Evolutionary conservation across 192 early-diverging fungal species (phyloP).

Genomic region (Endogone sp.): DNA sequence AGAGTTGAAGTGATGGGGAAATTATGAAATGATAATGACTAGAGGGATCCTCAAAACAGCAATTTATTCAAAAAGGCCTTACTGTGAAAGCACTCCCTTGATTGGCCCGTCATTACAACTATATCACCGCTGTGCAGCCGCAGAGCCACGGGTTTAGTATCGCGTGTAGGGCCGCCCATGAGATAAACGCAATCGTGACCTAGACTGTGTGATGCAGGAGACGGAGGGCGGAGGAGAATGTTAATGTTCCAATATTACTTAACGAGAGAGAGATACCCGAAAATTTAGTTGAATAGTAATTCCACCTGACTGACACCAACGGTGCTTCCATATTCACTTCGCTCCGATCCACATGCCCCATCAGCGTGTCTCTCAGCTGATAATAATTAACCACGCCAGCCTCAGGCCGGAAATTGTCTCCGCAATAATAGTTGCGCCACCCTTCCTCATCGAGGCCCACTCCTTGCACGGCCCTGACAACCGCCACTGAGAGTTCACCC

Average conservation of each 20-base stretch:
- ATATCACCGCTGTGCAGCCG: slow-evolving; percentile 83
- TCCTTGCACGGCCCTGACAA: slow-evolving; percentile 61
- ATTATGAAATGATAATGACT: background rate
- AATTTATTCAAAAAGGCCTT: slow-evolving; percentile 11
- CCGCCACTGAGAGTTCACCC: slow-evolving; percentile 50
- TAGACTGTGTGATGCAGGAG: slow-evolving; percentile 36
- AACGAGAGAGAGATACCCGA: background rate
- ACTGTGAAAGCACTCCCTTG: slow-evolving; percentile 81
- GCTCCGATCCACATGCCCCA: slow-evolving; percentile 90
- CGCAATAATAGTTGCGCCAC: slow-evolving; percentile 52
- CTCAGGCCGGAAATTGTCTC: slow-evolving; percentile 61
- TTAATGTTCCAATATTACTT: background rate
- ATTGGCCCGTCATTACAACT: slow-evolving; percentile 80
- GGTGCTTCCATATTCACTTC: slow-evolving; percentile 84
- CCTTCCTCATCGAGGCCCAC: slow-evolving; percentile 18
- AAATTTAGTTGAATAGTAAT: slow-evolving; percentile 3
- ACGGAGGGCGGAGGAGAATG: background rate
- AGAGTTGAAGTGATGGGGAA: background rate
- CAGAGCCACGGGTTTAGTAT: slow-evolving; percentile 66
- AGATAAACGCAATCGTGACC: slow-evolving; percentile 78
- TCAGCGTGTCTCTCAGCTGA: slow-evolving; percentile 73
- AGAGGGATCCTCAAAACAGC: too few species aligned
- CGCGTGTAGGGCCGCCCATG: slow-evolving; percentile 70
- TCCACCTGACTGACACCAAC: slow-evolving; percentile 72
- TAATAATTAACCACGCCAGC: slow-evolving; percentile 97